Evolutionary conservation across 192 early-diverging fungal species (phyloP).

Genomic region (Gaertneriomyces sp.): DNA sequence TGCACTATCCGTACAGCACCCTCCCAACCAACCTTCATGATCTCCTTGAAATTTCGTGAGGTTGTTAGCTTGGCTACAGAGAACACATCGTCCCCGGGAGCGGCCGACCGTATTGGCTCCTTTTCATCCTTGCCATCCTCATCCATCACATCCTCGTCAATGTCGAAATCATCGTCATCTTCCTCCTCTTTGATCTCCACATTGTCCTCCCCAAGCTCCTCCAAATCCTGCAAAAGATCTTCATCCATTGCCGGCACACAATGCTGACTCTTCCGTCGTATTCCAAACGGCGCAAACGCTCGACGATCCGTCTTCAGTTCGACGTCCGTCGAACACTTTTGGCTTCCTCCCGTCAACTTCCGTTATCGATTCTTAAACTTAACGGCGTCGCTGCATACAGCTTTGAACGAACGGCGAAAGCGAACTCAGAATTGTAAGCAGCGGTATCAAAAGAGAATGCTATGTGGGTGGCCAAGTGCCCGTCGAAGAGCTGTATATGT

Average conservation of each 20-base stretch:
- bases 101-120: slow-evolving; percentile 12
- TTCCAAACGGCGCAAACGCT: no score
- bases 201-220: slow-evolving; percentile 40
- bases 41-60: slow-evolving; percentile 54
- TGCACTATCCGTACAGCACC: background rate
- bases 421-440: no score
- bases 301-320: no score
- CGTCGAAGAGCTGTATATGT: no score
- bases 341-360: no score
- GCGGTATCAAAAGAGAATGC: no score
- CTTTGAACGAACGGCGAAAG: no score
- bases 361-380: no score
- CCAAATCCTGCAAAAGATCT: slow-evolving; percentile 84
- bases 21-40: slow-evolving; percentile 50
- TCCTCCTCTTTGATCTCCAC: slow-evolving; percentile 28
- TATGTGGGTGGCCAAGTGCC: no score
- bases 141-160: slow-evolving; percentile 49
- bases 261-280: no score
- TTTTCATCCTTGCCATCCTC: slow-evolving; percentile 43
- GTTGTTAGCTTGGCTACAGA: slow-evolving; percentile 63
- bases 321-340: no score
- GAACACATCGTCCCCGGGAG: slow-evolving; percentile 49
- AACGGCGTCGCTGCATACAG: no score
- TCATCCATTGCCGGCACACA: slow-evolving; percentile 54
- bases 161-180: slow-evolving; percentile 37